These are phyloP conservation scores for Schwanniomyces polymorphus DNA, from an alignment of 805 yeast species.

Conservation along the genomic window DNA sequence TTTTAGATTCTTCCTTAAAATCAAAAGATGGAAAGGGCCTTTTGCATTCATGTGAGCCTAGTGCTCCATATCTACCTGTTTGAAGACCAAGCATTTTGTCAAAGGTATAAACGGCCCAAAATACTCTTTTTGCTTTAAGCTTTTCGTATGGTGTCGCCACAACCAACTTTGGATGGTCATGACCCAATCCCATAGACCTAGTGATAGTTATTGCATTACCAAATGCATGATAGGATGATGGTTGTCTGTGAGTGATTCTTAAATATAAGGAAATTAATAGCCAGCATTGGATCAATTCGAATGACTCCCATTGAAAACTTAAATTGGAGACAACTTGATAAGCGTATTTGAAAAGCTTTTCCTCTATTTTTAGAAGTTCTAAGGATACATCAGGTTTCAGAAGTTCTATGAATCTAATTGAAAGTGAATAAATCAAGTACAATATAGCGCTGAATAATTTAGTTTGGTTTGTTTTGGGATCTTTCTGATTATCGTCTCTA, in stretches of 20 bases:
- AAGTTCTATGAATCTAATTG: conserved; percentile 53
- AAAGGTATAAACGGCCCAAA: conserved; percentile 54
- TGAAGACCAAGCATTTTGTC: conserved; percentile 56
- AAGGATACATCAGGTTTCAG: conserved; percentile 27
- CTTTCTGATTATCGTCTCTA: conserved; percentile 13
- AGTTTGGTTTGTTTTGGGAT: conserved; percentile 31
- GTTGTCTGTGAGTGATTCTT: conserved; percentile 39
- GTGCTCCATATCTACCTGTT: conserved; percentile 45
- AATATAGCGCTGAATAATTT: conserved; percentile 54
- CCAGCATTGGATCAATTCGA: conserved; percentile 45
- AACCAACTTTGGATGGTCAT: conserved; percentile 14
- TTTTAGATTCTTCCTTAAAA: conserved; percentile 22
- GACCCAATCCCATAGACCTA: conserved; percentile 37
- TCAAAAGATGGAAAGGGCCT: conserved; percentile 31
- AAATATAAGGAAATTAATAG: conserved; percentile 34
- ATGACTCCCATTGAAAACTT: conserved; percentile 43
- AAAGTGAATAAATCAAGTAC: conserved; percentile 47
- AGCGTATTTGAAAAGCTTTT: conserved; percentile 32
- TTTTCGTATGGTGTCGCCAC: conserved; percentile 38
- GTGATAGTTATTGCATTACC: conserved; percentile 37
- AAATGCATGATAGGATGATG: conserved; percentile 30
- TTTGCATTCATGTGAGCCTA: conserved; percentile 35
- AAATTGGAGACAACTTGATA: conserved; percentile 29
- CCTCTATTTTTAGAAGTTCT: conserved; percentile 28
- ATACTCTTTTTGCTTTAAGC: conserved; percentile 50